Evolutionary conservation across 805 yeast species (phyloP).

Genomic region (Komagataella kurtzmanii): DNA sequence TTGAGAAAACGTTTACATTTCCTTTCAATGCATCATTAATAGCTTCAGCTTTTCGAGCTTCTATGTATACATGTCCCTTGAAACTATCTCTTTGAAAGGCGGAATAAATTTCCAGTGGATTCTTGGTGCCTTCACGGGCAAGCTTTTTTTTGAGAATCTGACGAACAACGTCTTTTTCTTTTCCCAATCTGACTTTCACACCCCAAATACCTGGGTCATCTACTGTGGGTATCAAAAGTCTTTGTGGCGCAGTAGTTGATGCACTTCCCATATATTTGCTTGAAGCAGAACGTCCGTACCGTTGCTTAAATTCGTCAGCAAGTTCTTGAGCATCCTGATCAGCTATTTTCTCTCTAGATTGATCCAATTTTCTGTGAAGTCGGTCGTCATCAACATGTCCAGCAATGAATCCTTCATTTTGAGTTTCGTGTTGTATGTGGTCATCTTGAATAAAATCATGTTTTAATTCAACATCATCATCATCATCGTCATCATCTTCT

Average conservation of each 20-base stretch:
- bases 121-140: constrained; percentile 59
- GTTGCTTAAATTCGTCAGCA: constrained; percentile 83
- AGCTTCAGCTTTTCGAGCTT: constrained; percentile 88
- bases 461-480: constrained; percentile 85
- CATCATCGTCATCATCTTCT: constrained; percentile 88
- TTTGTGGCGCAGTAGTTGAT: constrained; percentile 82
- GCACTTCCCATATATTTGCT: constrained; percentile 72
- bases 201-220: constrained; percentile 97
- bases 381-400: constrained; percentile 47
- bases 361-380: constrained; percentile 83
- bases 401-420: constrained; percentile 20
- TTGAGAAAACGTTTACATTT: constrained; percentile 67
- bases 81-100: constrained; percentile 92
- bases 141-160: constrained; percentile 74
- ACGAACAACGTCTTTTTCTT: constrained; percentile 82
- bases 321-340: constrained; percentile 92
- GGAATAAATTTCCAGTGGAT: constrained; percentile 73
- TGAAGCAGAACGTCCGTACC: constrained; percentile 79
- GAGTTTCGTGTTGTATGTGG: constrained; percentile 42
- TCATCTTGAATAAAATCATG: constrained; percentile 78
- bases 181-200: constrained; percentile 83
- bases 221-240: constrained; percentile 86
- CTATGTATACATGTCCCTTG: constrained; percentile 84
- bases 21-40: constrained; percentile 83
- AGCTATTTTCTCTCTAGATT: constrained; percentile 64